These are phyloP conservation scores for Rhizopogon roseolus DNA, from an alignment of 768 basidiomycete genomes.

Conservation along the genomic window DNA sequence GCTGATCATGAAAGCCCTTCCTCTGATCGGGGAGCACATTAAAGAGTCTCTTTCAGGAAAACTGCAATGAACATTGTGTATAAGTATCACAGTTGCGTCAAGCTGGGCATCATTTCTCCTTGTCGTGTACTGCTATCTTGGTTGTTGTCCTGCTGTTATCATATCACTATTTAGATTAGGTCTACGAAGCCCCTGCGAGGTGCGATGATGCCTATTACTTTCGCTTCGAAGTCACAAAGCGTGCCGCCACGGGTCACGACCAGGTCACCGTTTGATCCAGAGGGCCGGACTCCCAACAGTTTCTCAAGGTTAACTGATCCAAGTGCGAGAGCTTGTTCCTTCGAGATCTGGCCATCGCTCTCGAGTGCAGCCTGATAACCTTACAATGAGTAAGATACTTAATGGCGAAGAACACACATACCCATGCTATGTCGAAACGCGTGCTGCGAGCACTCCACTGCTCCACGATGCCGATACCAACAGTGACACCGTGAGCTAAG, in stretches of 20 bases:
- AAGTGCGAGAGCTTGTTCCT: conserved; percentile 45
- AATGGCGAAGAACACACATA: conserved; percentile 28
- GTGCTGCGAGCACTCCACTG: conserved; percentile 73
- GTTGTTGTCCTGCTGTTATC: background rate
- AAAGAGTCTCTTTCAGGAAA: conserved; percentile 18
- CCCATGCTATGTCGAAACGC: conserved; percentile 82
- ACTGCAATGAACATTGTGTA: background rate
- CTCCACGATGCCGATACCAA: conserved; percentile 62
- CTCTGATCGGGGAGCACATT: conserved; percentile 57
- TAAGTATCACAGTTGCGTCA: background rate
- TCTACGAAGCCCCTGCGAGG: conserved; percentile 45
- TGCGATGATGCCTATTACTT: conserved; percentile 53
- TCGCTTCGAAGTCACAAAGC: conserved; percentile 39
- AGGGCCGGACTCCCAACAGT: conserved; percentile 27
- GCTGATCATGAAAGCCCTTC: conserved; percentile 64
- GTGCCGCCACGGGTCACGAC: conserved; percentile 56
- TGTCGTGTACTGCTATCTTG: background rate
- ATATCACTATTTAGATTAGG: conserved; percentile 30
- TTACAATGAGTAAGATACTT: conserved; percentile 19
- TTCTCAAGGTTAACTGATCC: conserved; percentile 52
- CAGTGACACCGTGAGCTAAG: conserved; percentile 62
- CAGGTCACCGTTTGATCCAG: conserved; percentile 38
- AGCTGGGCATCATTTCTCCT: background rate
- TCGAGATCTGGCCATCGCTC: conserved; percentile 32
- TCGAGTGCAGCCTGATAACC: conserved; percentile 34